Percentiles rank a stretch among this genome's conserved stretches.
phyloP scores from a whole-genome alignment of 495 filamentous ascomycete genomes.

The Aspergillus funiculosus region DNA sequence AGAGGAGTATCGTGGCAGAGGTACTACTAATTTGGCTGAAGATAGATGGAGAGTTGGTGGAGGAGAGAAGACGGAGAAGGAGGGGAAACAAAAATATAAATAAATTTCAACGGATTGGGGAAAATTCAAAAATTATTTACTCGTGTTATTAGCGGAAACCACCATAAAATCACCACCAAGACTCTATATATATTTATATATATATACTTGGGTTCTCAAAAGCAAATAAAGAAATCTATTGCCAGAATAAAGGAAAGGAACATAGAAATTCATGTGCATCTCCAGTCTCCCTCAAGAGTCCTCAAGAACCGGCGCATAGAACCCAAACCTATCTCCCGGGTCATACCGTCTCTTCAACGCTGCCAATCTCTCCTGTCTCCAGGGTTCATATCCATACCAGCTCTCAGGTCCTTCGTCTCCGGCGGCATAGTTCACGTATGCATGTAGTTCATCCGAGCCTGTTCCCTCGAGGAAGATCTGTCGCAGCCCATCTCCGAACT shows the following conservation, averaged over 20 bases:
- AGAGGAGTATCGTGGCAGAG: no score
- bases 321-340: conserved; percentile 7
- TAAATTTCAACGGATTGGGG: conserved; percentile 4
- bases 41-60: neutral
- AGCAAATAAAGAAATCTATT: no score
- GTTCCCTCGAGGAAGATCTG: conserved; percentile 16
- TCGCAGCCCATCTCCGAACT: conserved; percentile 20
- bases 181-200: no score
- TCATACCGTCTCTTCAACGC: conserved; percentile 14
- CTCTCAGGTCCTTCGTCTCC: conserved; percentile 35
- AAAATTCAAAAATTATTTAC: conserved; percentile 7
- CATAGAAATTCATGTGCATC: neutral
- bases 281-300: neutral
- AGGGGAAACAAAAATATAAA: neutral
- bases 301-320: conserved; percentile 9
- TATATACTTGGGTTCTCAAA: no score
- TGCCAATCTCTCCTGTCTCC: conserved; percentile 27
- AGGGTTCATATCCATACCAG: conserved; percentile 46
- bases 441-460: conserved; percentile 21
- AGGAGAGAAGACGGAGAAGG: neutral
- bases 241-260: neutral
- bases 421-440: conserved; percentile 47
- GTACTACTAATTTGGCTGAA: no score
- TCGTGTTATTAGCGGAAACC: no score
- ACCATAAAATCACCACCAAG: no score